phyloP scores from a whole-genome alignment of 805 yeast species.

The Candida nitratophila region DNA sequence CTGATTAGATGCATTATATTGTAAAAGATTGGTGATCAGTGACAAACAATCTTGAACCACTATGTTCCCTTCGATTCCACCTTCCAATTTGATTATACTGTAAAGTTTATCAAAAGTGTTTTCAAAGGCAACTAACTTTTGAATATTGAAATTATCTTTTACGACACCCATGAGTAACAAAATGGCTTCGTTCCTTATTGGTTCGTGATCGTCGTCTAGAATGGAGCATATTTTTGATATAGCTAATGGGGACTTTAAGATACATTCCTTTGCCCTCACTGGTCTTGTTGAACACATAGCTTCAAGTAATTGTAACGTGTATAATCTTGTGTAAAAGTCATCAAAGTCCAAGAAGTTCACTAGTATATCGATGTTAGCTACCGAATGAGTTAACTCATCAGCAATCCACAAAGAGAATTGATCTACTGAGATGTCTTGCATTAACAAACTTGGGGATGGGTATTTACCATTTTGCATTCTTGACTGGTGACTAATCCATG shows the following conservation, averaged over 20 bases:
- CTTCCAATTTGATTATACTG: slow-evolving; percentile 76
- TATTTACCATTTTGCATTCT: slow-evolving; percentile 70
- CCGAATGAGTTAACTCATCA: slow-evolving; percentile 76
- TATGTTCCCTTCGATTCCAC: slow-evolving; percentile 81
- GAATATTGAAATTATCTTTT: slow-evolving; percentile 76
- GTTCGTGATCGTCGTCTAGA: slow-evolving; percentile 65
- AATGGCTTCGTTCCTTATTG: slow-evolving; percentile 83
- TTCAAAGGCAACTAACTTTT: slow-evolving; percentile 90
- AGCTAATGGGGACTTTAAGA: slow-evolving; percentile 71
- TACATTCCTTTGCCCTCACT: slow-evolving; percentile 60
- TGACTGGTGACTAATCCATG: slow-evolving; percentile 68
- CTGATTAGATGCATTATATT: slow-evolving; percentile 86
- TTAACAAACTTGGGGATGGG: slow-evolving; percentile 62
- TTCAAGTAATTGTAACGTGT: slow-evolving; percentile 78
- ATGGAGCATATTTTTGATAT: slow-evolving; percentile 63
- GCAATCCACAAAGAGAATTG: slow-evolving; percentile 93
- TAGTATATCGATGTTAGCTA: slow-evolving; percentile 42
- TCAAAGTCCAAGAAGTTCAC: slow-evolving; percentile 29
- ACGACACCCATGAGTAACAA: slow-evolving; percentile 77
- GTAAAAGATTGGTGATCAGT: slow-evolving; percentile 61
- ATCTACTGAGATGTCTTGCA: slow-evolving; percentile 51
- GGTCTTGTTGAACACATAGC: slow-evolving; percentile 78
- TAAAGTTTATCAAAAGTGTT: slow-evolving; percentile 82
- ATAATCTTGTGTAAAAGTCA: slow-evolving; percentile 74
- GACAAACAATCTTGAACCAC: slow-evolving; percentile 89